Percentiles rank a stretch among this genome's conserved stretches.
phyloP scores from a whole-genome alignment of 768 basidiomycete species.

The Pisolithus albus region DNA sequence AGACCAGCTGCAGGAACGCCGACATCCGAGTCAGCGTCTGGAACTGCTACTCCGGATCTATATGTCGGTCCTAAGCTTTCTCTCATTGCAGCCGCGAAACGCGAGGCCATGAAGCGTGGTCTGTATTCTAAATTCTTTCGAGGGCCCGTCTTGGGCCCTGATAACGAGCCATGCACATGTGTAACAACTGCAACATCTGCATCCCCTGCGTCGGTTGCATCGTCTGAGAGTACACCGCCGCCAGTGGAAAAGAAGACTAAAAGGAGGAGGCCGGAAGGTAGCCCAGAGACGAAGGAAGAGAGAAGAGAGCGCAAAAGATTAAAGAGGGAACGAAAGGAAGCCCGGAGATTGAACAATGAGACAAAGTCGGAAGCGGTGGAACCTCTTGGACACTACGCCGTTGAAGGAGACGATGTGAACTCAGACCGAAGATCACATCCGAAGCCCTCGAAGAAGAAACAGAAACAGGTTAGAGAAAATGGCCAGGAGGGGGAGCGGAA shows the following conservation, averaged over 20 bases:
- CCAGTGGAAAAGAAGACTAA: neutral
- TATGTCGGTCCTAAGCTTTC: constrained; percentile 32
- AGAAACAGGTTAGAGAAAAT: neutral
- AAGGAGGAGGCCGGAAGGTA: constrained; percentile 9
- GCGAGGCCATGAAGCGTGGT: constrained; percentile 65
- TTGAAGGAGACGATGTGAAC: neutral
- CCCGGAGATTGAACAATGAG: constrained; percentile 10
- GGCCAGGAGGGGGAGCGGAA: neutral
- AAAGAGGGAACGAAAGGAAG: constrained; percentile 17
- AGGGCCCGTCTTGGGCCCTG: constrained; percentile 61
- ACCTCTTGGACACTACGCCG: neutral
- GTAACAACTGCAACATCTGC: neutral
- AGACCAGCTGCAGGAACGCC: constrained; percentile 48
- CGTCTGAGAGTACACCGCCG: neutral
- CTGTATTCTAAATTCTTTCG: constrained; percentile 81
- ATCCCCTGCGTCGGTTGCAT: neutral
- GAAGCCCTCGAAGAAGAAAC: constrained; percentile 4
- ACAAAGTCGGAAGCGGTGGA: neutral
- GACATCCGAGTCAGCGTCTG: constrained; percentile 35
- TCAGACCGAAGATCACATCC: neutral
- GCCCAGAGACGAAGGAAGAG: constrained; percentile 11
- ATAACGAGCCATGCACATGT: constrained; percentile 10
- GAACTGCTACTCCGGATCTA: constrained; percentile 34
- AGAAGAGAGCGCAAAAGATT: constrained; percentile 18
- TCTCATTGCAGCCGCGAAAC: constrained; percentile 60